A percentile compares a stretch with the other conserved stretches of the same genome.
These are phyloP conservation scores for Hura crepitans DNA, from an alignment of 441 rosid species.

Conservation along the genomic window DNA sequence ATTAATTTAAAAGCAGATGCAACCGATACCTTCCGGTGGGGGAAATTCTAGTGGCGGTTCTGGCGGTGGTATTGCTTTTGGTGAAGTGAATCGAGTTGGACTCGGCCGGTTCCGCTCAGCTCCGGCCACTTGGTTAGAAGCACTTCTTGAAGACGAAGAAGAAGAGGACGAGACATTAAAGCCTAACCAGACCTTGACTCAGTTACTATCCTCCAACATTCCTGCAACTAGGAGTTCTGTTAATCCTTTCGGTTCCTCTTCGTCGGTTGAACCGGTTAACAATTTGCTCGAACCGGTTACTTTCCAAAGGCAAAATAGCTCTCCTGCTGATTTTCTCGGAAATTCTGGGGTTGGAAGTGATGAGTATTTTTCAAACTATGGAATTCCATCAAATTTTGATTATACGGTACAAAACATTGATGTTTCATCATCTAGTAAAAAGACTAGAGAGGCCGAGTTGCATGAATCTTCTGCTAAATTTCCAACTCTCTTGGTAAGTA, in stretches of 20 bases:
- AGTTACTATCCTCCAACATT: slow-evolving; percentile 35
- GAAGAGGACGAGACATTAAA: slow-evolving; percentile 59
- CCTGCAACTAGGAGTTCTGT: slow-evolving; percentile 24
- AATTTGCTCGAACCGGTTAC: slow-evolving; percentile 16
- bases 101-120: slow-evolving; percentile 67
- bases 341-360: slow-evolving; percentile 37
- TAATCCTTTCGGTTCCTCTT: slow-evolving; percentile 10
- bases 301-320: slow-evolving; percentile 64
- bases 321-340: slow-evolving; percentile 59
- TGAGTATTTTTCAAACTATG: slow-evolving; percentile 47
- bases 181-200: slow-evolving; percentile 52
- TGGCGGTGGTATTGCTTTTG: slow-evolving; percentile 41
- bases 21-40: slow-evolving; percentile 39
- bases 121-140: slow-evolving; percentile 76
- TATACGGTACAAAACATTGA: slow-evolving; percentile 40
- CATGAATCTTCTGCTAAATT: slow-evolving; percentile 34
- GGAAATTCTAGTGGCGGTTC: slow-evolving; percentile 30
- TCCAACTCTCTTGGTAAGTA: slow-evolving; percentile 43
- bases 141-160: slow-evolving; percentile 51
- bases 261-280: slow-evolving; percentile 30
- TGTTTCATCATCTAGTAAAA: slow-evolving; percentile 41
- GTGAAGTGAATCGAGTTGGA: slow-evolving; percentile 46
- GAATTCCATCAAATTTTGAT: slow-evolving; percentile 43
- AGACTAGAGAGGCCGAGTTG: slow-evolving; percentile 38
- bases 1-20: slow-evolving; percentile 43